Base-by-base conservation (phyloP, 139 green algal species). In the Picochlorum sp. region DNA sequence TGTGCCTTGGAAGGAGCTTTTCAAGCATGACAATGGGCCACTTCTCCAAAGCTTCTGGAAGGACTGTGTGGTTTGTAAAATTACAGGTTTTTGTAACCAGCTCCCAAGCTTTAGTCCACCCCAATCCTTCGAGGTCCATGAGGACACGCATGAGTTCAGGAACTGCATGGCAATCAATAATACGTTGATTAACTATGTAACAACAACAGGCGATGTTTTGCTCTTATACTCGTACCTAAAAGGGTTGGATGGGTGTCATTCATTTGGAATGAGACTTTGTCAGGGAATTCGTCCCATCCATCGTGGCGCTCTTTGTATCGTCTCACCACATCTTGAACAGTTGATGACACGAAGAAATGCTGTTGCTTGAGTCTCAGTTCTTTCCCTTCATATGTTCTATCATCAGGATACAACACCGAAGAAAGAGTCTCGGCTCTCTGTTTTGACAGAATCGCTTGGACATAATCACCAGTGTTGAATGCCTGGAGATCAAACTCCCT, bases 21-120 rank as follows among this genome's bases (percentile, higher is more conserved):
- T 96, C 84, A 62, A 98, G 80, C 57, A 98, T 79, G 31, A 67
- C 77, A 30, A 96, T 81, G 0, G 89, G 86, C 93, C 93, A 98
- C 65, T 83, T 86, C 90, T 99, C 94, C 50, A 99, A 75, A 20
- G 92, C 92, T 86, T 99, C 91, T 2, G 94, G 92, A 75, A 99
- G 78, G 52, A 99, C 90, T 3, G 94, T 98, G 81, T 99, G 94
- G 82, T 99, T 99, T 74, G 94, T 99, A 88, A 96, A 98, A 18
- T 86, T 83, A 77, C 96, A 96, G 21, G 90, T 82, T 73, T 87
- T 81, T 44, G 52, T 80, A 20, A 80, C 83, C 49, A 96, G 85
- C 4, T 87, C 80, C 94, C 94, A 99, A 23, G 83, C 72, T 69
- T 88, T 80, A 55, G 86, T 94, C 94, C 94, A 99, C 47, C 87